Conservation (phyloP, 768 basidiomycete genomes). For the Tulasnella sp. region DNA sequence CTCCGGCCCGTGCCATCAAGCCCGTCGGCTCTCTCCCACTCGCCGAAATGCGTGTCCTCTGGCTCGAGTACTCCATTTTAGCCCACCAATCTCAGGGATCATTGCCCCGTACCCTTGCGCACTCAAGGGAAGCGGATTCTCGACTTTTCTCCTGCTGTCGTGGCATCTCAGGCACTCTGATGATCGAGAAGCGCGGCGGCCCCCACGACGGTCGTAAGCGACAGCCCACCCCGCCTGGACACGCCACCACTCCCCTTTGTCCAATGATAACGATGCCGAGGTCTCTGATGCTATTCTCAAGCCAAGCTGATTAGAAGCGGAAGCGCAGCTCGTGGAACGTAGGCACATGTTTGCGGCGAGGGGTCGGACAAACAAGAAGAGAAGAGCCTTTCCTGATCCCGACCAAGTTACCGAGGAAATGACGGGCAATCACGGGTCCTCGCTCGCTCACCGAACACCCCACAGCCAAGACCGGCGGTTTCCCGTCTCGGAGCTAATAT, state of each 20-base stretch:
- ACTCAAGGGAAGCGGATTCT: not conserved
- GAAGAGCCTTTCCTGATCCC: not conserved
- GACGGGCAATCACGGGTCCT: not conserved
- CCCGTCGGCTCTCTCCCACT: not conserved
- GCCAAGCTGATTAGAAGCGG: not conserved
- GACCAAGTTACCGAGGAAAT: not conserved
- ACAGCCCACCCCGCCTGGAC: not conserved
- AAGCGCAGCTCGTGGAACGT: not conserved
- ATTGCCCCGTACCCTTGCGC: not conserved
- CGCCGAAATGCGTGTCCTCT: not conserved
- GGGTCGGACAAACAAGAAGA: slow-evolving; percentile 8
- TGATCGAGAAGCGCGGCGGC: not conserved
- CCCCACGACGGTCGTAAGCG: not conserved
- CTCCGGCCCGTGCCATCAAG: not conserved
- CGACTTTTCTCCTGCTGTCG: not conserved
- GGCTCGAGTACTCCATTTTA: not conserved
- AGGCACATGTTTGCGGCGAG: not conserved
- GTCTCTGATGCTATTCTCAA: not conserved
- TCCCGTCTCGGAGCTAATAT: not conserved
- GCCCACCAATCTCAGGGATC: not conserved
- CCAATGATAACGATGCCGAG: not conserved
- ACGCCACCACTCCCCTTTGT: not conserved
- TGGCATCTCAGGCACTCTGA: not conserved
- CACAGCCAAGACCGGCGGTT: not conserved
- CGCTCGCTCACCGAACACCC: not conserved